These are phyloP conservation scores for Tricholoma hemisulphureum DNA, from an alignment of 768 basidiomycete species.

Conservation along the genomic window DNA sequence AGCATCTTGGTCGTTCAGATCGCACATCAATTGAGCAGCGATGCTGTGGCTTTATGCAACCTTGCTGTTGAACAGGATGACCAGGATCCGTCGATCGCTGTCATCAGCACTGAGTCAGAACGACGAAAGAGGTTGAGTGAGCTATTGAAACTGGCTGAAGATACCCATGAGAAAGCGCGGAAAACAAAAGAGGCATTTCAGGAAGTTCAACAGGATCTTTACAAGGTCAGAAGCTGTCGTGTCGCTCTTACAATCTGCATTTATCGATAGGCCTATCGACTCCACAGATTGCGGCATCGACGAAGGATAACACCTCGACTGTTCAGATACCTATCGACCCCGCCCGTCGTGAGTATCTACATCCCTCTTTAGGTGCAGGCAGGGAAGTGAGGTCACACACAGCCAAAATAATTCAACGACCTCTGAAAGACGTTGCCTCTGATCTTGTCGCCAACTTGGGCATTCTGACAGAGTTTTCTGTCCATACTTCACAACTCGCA, in stretches of 20 bases:
- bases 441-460: slow-evolving; percentile 39
- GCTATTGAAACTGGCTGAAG: slow-evolving; percentile 24
- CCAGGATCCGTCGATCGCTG: background rate
- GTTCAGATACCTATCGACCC: slow-evolving; percentile 37
- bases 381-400: background rate
- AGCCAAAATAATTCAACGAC: slow-evolving; percentile 33
- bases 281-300: slow-evolving; percentile 37
- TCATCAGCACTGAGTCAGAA: slow-evolving; percentile 2
- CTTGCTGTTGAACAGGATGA: background rate
- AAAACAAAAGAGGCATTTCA: slow-evolving; percentile 27
- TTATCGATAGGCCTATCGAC: background rate
- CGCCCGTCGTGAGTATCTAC: slow-evolving; percentile 29
- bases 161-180: slow-evolving; percentile 26
- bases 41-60: slow-evolving; percentile 8
- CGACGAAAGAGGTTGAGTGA: slow-evolving; percentile 12
- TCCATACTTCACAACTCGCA: slow-evolving; percentile 22
- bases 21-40: slow-evolving; percentile 16
- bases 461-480: slow-evolving; percentile 33
- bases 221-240: slow-evolving; percentile 28
- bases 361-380: background rate
- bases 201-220: slow-evolving; percentile 36
- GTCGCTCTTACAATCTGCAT: background rate
- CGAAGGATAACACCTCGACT: slow-evolving; percentile 32
- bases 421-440: slow-evolving; percentile 35
- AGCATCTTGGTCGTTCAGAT: slow-evolving; percentile 17